Percentiles rank a stretch among this genome's conserved stretches.
These are phyloP conservation scores for Zygoascus meyerae DNA, from an alignment of 1,139 yeast species.

Conservation along the genomic window DNA sequence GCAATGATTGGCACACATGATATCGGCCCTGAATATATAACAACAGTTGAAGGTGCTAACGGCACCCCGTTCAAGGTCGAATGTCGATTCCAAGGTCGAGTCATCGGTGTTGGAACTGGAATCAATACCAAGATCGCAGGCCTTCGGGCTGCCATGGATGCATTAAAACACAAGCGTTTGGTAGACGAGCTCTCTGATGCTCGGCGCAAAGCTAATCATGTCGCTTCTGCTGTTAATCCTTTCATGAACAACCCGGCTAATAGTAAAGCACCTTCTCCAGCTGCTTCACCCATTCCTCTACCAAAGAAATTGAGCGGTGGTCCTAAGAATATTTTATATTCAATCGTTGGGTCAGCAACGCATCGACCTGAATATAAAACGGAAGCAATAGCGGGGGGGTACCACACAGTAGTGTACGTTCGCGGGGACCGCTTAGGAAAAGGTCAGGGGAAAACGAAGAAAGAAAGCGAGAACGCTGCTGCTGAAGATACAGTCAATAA, in stretches of 20 bases:
- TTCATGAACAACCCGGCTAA: neutral
- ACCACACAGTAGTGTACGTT: slow-evolving; percentile 2
- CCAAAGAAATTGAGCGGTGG: slow-evolving; percentile 5
- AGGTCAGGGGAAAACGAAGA: slow-evolving; percentile 20
- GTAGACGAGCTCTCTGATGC: slow-evolving; percentile 60
- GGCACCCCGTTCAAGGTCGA: slow-evolving; percentile 52
- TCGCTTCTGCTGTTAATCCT: neutral
- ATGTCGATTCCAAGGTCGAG: slow-evolving; percentile 52
- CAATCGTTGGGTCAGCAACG: slow-evolving; percentile 71
- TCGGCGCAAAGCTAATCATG: slow-evolving; percentile 58
- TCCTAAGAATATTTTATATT: slow-evolving; percentile 52
- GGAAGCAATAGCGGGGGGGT: neutral
- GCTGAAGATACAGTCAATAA: slow-evolving; percentile 21
- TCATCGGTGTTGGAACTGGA: slow-evolving; percentile 56
- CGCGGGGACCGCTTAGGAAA: slow-evolving; percentile 17
- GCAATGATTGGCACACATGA: slow-evolving; percentile 72
- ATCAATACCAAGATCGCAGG: slow-evolving; percentile 60
- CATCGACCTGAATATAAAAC: slow-evolving; percentile 53
- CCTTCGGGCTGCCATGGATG: slow-evolving; percentile 66
- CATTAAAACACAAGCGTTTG: slow-evolving; percentile 51
- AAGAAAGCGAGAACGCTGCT: slow-evolving; percentile 22
- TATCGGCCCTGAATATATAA: slow-evolving; percentile 54
- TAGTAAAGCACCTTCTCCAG: neutral
- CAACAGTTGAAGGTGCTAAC: slow-evolving; percentile 49
- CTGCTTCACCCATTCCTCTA: neutral